These are phyloP conservation scores for Penicillium sp. DNA, from an alignment of 2,329 filamentous ascomycete genomes.

Conservation along the genomic window DNA sequence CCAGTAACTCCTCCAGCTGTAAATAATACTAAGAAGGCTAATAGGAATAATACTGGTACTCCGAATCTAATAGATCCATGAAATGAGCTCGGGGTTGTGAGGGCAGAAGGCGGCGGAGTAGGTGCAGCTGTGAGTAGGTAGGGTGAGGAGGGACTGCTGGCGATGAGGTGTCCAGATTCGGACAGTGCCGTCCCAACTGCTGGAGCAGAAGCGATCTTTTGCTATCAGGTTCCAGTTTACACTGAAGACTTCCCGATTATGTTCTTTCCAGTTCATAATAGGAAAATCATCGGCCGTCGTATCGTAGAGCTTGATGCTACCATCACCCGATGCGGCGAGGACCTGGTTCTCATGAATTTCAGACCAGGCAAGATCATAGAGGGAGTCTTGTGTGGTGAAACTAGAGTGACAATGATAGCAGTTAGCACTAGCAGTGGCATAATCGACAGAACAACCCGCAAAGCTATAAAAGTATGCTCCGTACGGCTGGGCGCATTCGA, in stretches of 20 bases:
- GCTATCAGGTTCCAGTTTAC: conserved; percentile 89
- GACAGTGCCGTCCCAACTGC: conserved; percentile 93
- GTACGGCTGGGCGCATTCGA: background rate
- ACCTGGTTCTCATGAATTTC: conserved; percentile 96
- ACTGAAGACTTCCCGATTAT: conserved; percentile 88
- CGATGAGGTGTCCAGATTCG: conserved; percentile 92
- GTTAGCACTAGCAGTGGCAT: no score
- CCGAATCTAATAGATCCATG: no score
- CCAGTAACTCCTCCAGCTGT: no score
- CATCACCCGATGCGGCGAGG: conserved; percentile 85
- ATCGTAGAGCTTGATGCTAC: conserved; percentile 93
- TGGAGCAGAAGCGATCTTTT: conserved; percentile 88
- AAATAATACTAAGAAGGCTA: no score
- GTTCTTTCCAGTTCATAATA: conserved; percentile 88
- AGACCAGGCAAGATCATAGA: conserved; percentile 94
- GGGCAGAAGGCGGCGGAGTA: conserved; percentile 92
- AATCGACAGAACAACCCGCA: background rate
- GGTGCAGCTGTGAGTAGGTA: conserved; percentile 90
- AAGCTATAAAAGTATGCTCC: background rate
- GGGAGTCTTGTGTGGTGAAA: conserved; percentile 95
- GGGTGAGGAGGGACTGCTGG: conserved; percentile 72
- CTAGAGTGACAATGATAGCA: conserved; percentile 45
- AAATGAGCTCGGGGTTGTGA: conserved; percentile 80
- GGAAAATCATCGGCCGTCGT: conserved; percentile 79
- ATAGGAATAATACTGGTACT: no score